These are phyloP conservation scores for Dioscorea alata DNA, from an alignment of 106 monocot genomes.

Conservation along the genomic window DNA sequence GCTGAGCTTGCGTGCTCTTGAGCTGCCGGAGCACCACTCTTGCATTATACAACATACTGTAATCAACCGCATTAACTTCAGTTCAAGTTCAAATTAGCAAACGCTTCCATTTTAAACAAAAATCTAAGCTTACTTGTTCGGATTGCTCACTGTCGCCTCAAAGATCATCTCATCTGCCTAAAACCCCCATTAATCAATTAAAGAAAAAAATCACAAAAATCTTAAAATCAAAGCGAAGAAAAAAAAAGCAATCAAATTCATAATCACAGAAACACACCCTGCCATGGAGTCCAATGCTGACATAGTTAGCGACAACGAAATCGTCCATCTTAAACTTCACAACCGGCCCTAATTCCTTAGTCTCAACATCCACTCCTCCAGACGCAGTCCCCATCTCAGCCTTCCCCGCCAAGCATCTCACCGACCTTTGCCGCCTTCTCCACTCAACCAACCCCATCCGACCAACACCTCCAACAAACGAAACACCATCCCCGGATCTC, in stretches of 20 bases:
- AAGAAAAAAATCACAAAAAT: background rate
- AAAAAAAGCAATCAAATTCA: background rate
- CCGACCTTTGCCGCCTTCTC: conserved; percentile 4
- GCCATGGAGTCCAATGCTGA: conserved; percentile 82
- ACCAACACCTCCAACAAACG: too few relatives aligned
- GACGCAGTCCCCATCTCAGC: too few relatives aligned
- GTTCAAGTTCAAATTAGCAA: background rate
- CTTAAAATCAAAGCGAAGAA: background rate
- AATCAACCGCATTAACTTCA: background rate
- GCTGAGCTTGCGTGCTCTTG: conserved; percentile 61
- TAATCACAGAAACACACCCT: conserved; percentile 33
- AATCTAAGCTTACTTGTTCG: conserved; percentile 41
- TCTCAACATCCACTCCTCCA: too few relatives aligned
- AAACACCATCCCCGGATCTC: background rate
- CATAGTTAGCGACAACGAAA: conserved; percentile 58
- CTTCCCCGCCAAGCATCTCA: too few relatives aligned
- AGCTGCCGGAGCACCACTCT: conserved; percentile 85
- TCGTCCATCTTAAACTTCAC: conserved; percentile 56
- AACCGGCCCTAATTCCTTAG: conserved; percentile 32
- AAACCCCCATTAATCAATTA: background rate
- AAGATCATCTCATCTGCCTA: conserved; percentile 90
- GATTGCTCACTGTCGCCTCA: conserved; percentile 74
- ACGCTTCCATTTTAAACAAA: background rate
- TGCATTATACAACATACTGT: conserved; percentile 66
- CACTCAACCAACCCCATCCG: background rate